These are phyloP conservation scores for Oryza coarctata DNA, from an alignment of 176 grass and related monocot species.

Conservation along the genomic window DNA sequence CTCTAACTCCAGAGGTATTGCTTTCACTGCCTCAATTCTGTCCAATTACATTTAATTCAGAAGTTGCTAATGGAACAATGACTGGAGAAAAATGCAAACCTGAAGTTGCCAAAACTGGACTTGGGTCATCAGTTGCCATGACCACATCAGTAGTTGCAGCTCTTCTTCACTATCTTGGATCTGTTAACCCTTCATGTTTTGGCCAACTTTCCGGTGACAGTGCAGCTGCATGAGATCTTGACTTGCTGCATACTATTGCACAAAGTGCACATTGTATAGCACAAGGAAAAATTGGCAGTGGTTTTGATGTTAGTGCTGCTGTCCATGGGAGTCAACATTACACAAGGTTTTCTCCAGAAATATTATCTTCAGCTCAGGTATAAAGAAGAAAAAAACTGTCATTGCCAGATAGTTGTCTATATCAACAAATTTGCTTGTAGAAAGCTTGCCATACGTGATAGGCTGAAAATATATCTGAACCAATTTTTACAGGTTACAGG, in stretches of 20 bases:
- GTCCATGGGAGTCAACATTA: constrained; percentile 86
- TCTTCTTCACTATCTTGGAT: constrained; percentile 89
- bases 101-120: constrained; percentile 93
- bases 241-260: constrained; percentile 79
- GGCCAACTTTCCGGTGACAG: constrained; percentile 35
- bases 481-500: constrained; percentile 52
- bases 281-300: constrained; percentile 95
- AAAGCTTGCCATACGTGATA: neutral
- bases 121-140: constrained; percentile 96
- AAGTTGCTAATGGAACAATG: constrained; percentile 52
- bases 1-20: constrained; percentile 72
- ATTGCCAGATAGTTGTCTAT: neutral
- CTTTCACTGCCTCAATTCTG: constrained; percentile 80
- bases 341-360: constrained; percentile 78
- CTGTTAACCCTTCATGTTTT: constrained; percentile 53
- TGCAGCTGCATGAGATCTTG: constrained; percentile 44
- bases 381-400: neutral
- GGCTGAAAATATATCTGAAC: constrained; percentile 22
- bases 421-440: neutral
- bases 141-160: constrained; percentile 79
- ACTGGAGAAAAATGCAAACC: constrained; percentile 76
- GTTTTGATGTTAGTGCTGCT: constrained; percentile 96
- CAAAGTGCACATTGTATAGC: constrained; percentile 97
- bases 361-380: constrained; percentile 70
- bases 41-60: constrained; percentile 83